Evolutionary conservation across 164 flowering plant genomes (phyloP).

Genomic region (Vitis rupestris): DNA sequence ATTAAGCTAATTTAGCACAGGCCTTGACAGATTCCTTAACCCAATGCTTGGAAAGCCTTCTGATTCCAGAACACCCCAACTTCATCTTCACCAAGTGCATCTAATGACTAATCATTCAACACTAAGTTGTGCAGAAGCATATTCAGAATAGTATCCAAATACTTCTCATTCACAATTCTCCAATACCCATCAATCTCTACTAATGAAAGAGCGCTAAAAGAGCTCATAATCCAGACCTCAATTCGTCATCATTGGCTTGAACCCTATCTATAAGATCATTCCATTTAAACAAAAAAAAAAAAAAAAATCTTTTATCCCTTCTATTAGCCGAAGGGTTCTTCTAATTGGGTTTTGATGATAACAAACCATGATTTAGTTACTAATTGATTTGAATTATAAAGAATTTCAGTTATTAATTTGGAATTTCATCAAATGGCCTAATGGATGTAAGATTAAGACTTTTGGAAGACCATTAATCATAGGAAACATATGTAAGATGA

Average conservation of each 20-base stretch:
- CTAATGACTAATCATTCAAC: slow-evolving; percentile 65
- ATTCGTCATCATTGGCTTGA: slow-evolving; percentile 89
- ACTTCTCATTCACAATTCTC: slow-evolving; percentile 75
- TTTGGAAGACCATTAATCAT: no score
- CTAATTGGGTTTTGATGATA: no score
- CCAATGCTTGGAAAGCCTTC: slow-evolving; percentile 59
- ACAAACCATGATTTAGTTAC: no score
- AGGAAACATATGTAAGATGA: no score
- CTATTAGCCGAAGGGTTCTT: no score
- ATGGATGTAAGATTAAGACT: no score
- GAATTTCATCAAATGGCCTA: no score
- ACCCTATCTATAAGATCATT: slow-evolving; percentile 59
- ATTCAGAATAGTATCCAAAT: slow-evolving; percentile 49
- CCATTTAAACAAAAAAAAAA: slow-evolving; percentile 51
- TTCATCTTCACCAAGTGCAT: slow-evolving; percentile 55
- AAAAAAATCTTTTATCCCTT: no score
- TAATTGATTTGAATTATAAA: no score
- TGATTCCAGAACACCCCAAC: slow-evolving; percentile 42
- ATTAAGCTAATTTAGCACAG: no score
- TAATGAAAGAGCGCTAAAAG: slow-evolving; percentile 36
- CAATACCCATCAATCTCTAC: slow-evolving; percentile 86
- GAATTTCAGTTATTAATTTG: no score
- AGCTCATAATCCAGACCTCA: slow-evolving; percentile 54
- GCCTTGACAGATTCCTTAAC: no score
- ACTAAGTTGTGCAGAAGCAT: slow-evolving; percentile 59